A percentile compares a stretch with the other conserved stretches of the same genome.
Evolutionary conservation across 441 rosid genomes (phyloP).

Genomic region (Populus hybrid): DNA sequence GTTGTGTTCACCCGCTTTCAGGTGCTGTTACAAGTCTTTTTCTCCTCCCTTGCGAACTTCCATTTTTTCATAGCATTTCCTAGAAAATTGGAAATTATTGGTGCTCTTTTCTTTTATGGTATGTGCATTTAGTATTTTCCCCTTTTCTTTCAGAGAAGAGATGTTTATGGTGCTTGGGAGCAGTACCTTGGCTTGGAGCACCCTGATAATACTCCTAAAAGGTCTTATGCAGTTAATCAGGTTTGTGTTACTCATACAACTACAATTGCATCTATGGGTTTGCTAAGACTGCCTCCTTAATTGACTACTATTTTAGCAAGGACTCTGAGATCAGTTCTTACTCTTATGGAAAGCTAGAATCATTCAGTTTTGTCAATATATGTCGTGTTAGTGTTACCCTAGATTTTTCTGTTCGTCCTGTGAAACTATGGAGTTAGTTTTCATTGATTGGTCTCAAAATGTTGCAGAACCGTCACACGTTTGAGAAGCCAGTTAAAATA

Average conservation of each 20-base stretch:
- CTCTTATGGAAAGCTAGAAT: background rate
- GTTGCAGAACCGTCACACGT: slow-evolving; percentile 80
- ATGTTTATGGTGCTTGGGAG: slow-evolving; percentile 91
- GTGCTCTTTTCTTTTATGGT: background rate
- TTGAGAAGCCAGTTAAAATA: slow-evolving; percentile 88
- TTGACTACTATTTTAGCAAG: background rate
- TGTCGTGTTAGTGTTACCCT: too few relatives aligned
- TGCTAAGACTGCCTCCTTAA: background rate
- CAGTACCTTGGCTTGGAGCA: slow-evolving; percentile 97
- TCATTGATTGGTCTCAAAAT: slow-evolving; percentile 8
- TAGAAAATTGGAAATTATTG: background rate
- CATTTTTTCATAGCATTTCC: background rate
- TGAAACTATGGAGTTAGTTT: background rate
- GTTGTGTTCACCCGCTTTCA: slow-evolving; percentile 73
- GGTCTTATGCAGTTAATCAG: slow-evolving; percentile 84
- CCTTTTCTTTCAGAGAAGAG: slow-evolving; percentile 59
- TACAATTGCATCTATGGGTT: background rate
- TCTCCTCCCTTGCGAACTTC: background rate
- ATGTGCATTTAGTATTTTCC: background rate
- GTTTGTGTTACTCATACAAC: slow-evolving; percentile 26
- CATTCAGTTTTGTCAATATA: background rate
- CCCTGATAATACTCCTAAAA: slow-evolving; percentile 74
- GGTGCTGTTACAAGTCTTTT: slow-evolving; percentile 34
- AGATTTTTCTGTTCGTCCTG: background rate
- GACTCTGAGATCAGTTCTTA: background rate